Base-by-base conservation (phyloP, 2,329 filamentous ascomycete species). In the Lasiodiplodia sp. region DNA sequence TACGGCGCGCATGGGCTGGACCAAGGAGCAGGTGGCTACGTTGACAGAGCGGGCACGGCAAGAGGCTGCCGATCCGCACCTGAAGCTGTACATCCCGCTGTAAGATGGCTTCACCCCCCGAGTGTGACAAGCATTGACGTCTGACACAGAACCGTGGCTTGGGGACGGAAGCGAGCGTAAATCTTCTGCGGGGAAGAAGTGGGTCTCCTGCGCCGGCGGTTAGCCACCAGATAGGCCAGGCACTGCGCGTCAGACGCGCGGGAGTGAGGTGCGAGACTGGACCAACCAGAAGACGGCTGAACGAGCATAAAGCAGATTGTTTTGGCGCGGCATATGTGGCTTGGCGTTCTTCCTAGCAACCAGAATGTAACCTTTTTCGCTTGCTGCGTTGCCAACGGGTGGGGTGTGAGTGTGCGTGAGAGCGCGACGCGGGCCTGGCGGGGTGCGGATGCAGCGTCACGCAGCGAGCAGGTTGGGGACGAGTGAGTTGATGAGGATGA, bases 41-140 rank as follows among this genome's bases (percentile, higher is more conserved):
- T 72, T 80, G 49, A 79, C 75, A 18, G 63, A 68, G 16, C 73
- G 72, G 16, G 75, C 78, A 28, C 74, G 76, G 25, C 53, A 37
- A 4, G 79, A 80, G 70, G 68, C 78, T 4, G 71, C 69, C 49
- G 73, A 79, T 63, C 56, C 70, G 14, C 75, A 71, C 10, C 47
- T 80, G 67, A 78, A 77, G 62, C 70, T 80, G 3, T 80, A 80
- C 67, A 75, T 80, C 16, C 75, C 77, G 2, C 71, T 80, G 79
- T 79, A 70, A 76, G 77, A 73, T 31, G 18, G 34, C 37, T 21
- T n/a, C 31, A 18, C 23, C 47, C 5, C n/a, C 8, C 14, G 14
- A 25, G 25, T 12, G 47, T 21, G 56, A 47, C 37, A 18, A 38
- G 21, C 23, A 44, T 68, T 68, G 34, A 68, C 49, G 44, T 37